Base-by-base conservation (phyloP, 257 asterid species). In the Orobanche coerulescens region DNA sequence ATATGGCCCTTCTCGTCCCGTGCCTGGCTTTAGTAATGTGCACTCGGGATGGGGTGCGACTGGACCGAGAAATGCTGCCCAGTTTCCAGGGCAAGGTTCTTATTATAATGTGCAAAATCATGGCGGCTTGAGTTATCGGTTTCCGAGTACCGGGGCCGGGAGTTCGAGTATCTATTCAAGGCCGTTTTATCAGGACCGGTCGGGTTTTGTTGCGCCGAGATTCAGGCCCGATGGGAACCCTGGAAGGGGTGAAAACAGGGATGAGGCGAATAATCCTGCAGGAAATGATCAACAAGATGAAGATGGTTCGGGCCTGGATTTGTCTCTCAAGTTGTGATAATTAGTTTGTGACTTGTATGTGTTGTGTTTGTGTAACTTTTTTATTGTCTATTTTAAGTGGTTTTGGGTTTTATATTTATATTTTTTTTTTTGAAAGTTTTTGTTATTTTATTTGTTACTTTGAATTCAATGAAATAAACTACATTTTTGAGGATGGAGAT, bases 301-400 rank as follows among this genome's bases (percentile, higher is more conserved):
- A 4, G 30, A 60, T 16, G 68, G 43, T 23, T 42, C 76, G 0
- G 68, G 61, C 52, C 36, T 72, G 54, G 77, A 73, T 73, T 56
- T 73, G 28, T 54, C 73, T 2, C 73, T 73, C 1, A 67, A 56
- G 63, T 22, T 72, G 40, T 52, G 37, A 62, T 52, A 6, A 3
- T 0, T 28, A 36, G 13, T 0, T 7, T 18, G 15, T 24, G 12
- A 18, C 19, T 13, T 34, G 44, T 37, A 37, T 22, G 6, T 16
- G 18, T 10, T 5, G 19, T 25, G 12, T 56, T 26, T 9, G 5
- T n/a, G 15, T 8, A 14, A 5, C n/a, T n/a, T n/a, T 43, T 18
- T 22, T 13, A 13, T 39, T 39, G 13, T 39, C 46, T 11, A 11
- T 15, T 39, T 12, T 56, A 30, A 51, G 37, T 24, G 37, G 58